These are phyloP conservation scores for Solidago caesia DNA, from an alignment of 129 eudicot genomes.

Conservation along the genomic window DNA sequence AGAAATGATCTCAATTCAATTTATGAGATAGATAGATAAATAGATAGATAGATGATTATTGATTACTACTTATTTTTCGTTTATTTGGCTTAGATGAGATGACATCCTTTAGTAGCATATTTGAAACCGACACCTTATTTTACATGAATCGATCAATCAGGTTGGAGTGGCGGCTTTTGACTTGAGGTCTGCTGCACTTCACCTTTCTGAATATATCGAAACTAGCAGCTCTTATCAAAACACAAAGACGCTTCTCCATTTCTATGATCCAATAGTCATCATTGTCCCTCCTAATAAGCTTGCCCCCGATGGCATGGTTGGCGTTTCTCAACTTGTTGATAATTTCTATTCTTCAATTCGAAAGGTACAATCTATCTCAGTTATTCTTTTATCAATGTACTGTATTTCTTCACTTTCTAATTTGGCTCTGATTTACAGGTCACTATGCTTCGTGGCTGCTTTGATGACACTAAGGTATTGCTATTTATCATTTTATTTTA, in stretches of 20 bases:
- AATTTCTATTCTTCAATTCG: constrained; percentile 67
- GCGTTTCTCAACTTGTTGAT: constrained; percentile 82
- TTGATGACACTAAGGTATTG: constrained; percentile 90
- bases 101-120: too few species aligned
- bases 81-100: too few species aligned
- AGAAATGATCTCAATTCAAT: not conserved
- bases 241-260: constrained; percentile 85
- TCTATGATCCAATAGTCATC: constrained; percentile 80
- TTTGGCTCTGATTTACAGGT: constrained; percentile 45
- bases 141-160: constrained; percentile 33
- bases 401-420: constrained; percentile 5
- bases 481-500: constrained; percentile 3
- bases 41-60: not conserved
- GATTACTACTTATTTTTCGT: not conserved
- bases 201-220: constrained; percentile 94
- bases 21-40: not conserved
- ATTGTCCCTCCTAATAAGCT: constrained; percentile 83
- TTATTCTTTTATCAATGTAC: not conserved
- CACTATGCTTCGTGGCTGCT: constrained; percentile 80
- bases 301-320: constrained; percentile 91
- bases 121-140: too few species aligned
- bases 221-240: constrained; percentile 91
- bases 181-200: constrained; percentile 88
- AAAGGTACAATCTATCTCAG: constrained; percentile 43
- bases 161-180: constrained; percentile 99